Base-by-base conservation (phyloP, 257 asterid species). In the Rauvolfia tetraphylla region DNA sequence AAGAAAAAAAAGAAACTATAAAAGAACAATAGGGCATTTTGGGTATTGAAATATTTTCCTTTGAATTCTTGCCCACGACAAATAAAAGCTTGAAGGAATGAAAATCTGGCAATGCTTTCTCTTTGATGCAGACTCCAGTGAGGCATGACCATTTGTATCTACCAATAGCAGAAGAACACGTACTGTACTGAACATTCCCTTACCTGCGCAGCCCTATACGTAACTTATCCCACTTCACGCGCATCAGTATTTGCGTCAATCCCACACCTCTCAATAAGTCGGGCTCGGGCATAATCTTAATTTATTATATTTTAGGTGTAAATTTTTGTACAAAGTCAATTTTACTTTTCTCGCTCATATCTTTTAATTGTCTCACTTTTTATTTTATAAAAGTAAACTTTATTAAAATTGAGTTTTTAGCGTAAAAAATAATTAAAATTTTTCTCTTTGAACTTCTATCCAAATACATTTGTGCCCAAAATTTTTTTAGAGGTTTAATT, bases 41-140 rank as follows among this genome's bases (percentile, higher is more conserved):
- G 25, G 80, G 71, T 42, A 70, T 38, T 69, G 38, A 46, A 14
- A 22, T 6, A 42, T 69, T 42, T 11, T 70, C 25, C 49, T 22
- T 29, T 42, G 9, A 29, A 75, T 65, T 15, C 46, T 63, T 63
- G 23, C 25, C 54, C 70, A 68, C 42, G 12, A 41, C 14, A 70
- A 70, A 78, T 61, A 71, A 58, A 71, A 34, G 72, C 71, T 44
- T 23, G 61, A 71, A 59, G 36, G 70, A 58, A 71, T 33, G 75
- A 71, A 78, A 71, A 44, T 58, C 81, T 31, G 76, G 76, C 81
- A 78, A n/a, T 22, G 23, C 71, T 63, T 63, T 63, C 27, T 63
- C 46, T 63, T 4, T 34, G 81, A 59, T 46, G 76, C 72, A 46
- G 76, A 71, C 72, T 7, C 54, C 39, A 44, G 44, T 3, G 76